Percentiles rank a stretch among this genome's conserved stretches.
These are phyloP conservation scores for Logfia minima DNA, from an alignment of 129 eudicot species.

Conservation along the genomic window DNA sequence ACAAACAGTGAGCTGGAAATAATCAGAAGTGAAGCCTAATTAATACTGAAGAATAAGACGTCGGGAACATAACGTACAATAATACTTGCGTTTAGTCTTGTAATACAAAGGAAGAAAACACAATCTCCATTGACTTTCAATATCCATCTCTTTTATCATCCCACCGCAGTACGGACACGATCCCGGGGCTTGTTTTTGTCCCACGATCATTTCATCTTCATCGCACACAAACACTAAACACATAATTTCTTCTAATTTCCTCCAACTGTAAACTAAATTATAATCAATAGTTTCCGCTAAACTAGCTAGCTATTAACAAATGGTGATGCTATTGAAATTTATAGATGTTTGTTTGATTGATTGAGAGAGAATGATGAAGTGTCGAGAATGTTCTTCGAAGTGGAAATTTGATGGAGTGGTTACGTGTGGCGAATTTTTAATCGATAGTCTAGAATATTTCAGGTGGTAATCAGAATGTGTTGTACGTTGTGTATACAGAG, in stretches of 20 bases:
- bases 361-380: background rate
- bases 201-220: constrained; percentile 64
- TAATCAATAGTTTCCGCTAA: background rate
- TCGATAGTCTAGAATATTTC: background rate
- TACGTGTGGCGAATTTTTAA: background rate
- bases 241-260: constrained; percentile 28
- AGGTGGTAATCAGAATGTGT: background rate
- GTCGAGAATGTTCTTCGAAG: constrained; percentile 27
- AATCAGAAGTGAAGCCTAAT: too few species aligned
- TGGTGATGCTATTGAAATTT: background rate
- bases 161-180: constrained; percentile 88
- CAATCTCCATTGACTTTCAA: constrained; percentile 68
- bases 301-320: background rate
- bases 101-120: constrained; percentile 73
- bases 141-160: constrained; percentile 63
- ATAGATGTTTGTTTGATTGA: background rate
- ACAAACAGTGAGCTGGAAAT: too few species aligned
- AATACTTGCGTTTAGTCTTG: constrained; percentile 68
- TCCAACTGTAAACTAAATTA: background rate
- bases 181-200: constrained; percentile 67
- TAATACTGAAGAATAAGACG: constrained; percentile 50
- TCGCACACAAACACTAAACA: constrained; percentile 78
- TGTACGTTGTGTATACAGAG: background rate
- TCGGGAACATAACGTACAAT: constrained; percentile 62
- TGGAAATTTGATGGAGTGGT: background rate